Conservation (phyloP, 805 yeast species). For the Candida boidinii region DNA sequence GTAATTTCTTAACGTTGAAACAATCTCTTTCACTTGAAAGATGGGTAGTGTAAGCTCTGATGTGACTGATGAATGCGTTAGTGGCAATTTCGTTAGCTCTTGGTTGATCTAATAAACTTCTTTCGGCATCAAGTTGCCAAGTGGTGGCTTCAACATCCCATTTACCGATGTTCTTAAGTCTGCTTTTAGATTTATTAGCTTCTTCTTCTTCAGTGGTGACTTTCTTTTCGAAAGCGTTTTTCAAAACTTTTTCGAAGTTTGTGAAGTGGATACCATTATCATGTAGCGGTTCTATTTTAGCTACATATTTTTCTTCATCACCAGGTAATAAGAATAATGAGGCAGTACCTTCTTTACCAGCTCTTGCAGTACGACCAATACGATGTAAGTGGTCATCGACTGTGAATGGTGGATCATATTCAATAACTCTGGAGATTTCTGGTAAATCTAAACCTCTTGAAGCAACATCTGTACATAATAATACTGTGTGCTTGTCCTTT, state of each 20-base stretch:
- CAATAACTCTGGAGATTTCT: slow-evolving; percentile 75
- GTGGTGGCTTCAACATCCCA: slow-evolving; percentile 97
- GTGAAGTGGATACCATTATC: slow-evolving; percentile 37
- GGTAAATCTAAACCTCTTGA: slow-evolving; percentile 95
- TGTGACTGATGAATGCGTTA: slow-evolving; percentile 78
- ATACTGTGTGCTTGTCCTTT: slow-evolving; percentile 46
- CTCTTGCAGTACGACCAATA: slow-evolving; percentile 97
- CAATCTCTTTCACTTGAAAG: slow-evolving; percentile 66
- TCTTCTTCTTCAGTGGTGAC: slow-evolving; percentile 15
- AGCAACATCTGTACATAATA: slow-evolving; percentile 96
- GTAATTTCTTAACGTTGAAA: slow-evolving; percentile 77
- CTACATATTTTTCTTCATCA: slow-evolving; percentile 75
- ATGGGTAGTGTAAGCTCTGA: slow-evolving; percentile 96
- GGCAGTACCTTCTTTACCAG: slow-evolving; percentile 81
- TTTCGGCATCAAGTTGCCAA: slow-evolving; percentile 86
- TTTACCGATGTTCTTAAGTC: slow-evolving; percentile 26
- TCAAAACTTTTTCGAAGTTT: slow-evolving; percentile 36
- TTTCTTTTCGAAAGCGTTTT: slow-evolving; percentile 18
- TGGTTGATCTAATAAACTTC: slow-evolving; percentile 73
- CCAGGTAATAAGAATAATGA: slow-evolving; percentile 80
- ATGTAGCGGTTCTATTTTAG: slow-evolving; percentile 50
- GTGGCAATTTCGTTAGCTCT: slow-evolving; percentile 57
- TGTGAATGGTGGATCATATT: slow-evolving; percentile 91
- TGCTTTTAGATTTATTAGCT: slow-evolving; percentile 22
- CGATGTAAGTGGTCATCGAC: slow-evolving; percentile 94